A percentile compares a stretch with the other conserved stretches of the same genome.
Evolutionary conservation across 2,329 filamentous ascomycete species (phyloP).

Genomic region (Fusarium buharicum): DNA sequence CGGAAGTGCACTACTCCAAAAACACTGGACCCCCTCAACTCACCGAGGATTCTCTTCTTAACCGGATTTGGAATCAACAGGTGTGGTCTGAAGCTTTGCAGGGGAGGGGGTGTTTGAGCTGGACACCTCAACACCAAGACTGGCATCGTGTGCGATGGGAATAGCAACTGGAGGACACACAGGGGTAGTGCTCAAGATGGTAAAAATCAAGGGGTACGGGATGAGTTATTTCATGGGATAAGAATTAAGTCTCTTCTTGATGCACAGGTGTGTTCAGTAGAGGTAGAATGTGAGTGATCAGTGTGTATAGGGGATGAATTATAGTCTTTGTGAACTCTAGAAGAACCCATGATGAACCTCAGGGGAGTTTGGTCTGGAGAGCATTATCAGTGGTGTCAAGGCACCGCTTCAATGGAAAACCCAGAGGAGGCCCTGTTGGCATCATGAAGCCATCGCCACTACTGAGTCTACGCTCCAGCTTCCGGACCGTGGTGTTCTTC

Average conservation of each 20-base stretch:
- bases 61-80: conserved; percentile 1
- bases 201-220: not conserved
- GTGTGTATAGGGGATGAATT: not conserved
- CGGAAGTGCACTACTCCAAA: not conserved
- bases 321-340: not conserved
- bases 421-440: no score
- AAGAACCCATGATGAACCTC: no score
- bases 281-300: not conserved
- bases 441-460: conserved; percentile 38
- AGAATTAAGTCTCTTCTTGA: not conserved
- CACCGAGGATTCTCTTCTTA: not conserved
- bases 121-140: conserved; percentile 18
- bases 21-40: not conserved
- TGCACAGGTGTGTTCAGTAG: not conserved
- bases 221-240: not conserved
- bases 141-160: not conserved
- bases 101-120: conserved; percentile 8
- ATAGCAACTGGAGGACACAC: not conserved
- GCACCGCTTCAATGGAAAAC: not conserved
- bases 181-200: not conserved
- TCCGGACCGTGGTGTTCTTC: conserved; percentile 37
- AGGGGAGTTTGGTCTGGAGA: no score
- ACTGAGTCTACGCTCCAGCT: conserved; percentile 6
- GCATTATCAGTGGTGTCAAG: not conserved
- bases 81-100: conserved; percentile 4